Evolutionary conservation across 2,329 filamentous ascomycete species (phyloP).

Genomic region (Mariannaea elegans): DNA sequence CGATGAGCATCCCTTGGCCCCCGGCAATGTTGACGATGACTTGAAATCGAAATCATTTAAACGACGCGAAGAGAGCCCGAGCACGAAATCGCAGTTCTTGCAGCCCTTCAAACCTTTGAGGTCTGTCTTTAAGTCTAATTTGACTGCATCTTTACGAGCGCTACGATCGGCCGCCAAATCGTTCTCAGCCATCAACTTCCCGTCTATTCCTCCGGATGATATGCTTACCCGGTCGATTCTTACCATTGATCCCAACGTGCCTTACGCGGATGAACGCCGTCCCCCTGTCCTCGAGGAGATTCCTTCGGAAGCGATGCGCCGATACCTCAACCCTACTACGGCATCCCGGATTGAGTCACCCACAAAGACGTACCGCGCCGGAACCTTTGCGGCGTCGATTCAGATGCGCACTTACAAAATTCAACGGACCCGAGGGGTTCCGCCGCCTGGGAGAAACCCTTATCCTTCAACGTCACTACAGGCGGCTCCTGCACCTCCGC

Average conservation of each 20-base stretch:
- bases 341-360: slow-evolving; percentile 44
- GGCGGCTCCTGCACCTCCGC: slow-evolving; percentile 42
- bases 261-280: slow-evolving; percentile 73
- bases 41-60: slow-evolving; percentile 61
- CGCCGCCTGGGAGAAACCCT: slow-evolving; percentile 43
- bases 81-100: slow-evolving; percentile 46
- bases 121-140: slow-evolving; percentile 73
- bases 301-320: slow-evolving; percentile 71
- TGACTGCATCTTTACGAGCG: slow-evolving; percentile 72
- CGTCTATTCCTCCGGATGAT: slow-evolving; percentile 72
- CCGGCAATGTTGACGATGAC: slow-evolving; percentile 45
- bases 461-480: slow-evolving; percentile 45
- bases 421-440: slow-evolving; percentile 55
- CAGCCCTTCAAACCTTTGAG: slow-evolving; percentile 59
- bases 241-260: slow-evolving; percentile 71
- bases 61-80: slow-evolving; percentile 44
- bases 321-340: slow-evolving; percentile 73
- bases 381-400: slow-evolving; percentile 70
- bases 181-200: slow-evolving; percentile 69
- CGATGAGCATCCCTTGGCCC: slow-evolving; percentile 61
- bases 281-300: slow-evolving; percentile 70
- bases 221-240: slow-evolving; percentile 74
- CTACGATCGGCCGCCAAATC: slow-evolving; percentile 71
- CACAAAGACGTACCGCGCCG: slow-evolving; percentile 41
- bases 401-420: slow-evolving; percentile 78